Percentiles rank a stretch among this genome's conserved stretches.
phyloP scores from a whole-genome alignment of 768 basidiomycete species.

The Cyclocybe cylindracea region DNA sequence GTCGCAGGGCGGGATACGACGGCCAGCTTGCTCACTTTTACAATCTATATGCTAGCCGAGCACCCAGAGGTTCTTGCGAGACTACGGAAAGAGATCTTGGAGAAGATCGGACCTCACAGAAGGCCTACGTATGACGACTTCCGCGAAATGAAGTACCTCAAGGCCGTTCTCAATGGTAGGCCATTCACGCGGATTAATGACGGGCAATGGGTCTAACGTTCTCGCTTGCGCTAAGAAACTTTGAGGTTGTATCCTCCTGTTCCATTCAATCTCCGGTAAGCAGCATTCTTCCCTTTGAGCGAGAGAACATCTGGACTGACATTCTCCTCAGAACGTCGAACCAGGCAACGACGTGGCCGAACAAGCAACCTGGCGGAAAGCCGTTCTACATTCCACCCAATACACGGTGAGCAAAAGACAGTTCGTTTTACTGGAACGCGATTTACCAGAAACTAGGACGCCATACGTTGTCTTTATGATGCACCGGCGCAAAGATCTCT shows the following conservation, averaged over 20 bases:
- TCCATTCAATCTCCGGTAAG: too few species aligned
- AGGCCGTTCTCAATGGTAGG: too few species aligned
- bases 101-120: conserved; percentile 31
- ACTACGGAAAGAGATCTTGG: conserved; percentile 44
- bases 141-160: conserved; percentile 12
- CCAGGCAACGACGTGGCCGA: conserved; percentile 9
- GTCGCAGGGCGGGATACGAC: conserved; percentile 49
- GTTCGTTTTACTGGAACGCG: background rate
- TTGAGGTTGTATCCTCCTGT: too few species aligned
- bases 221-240: too few species aligned
- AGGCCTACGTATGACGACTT: conserved; percentile 40
- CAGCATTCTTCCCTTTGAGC: too few species aligned
- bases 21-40: conserved; percentile 43
- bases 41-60: conserved; percentile 45
- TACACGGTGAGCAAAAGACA: conserved; percentile 8
- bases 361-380: conserved; percentile 11
- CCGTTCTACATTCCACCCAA: conserved; percentile 18
- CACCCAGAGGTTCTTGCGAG: conserved; percentile 41
- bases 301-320: background rate
- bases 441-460: conserved; percentile 5
- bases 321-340: conserved; percentile 8
- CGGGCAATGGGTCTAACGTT: too few species aligned
- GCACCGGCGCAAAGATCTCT: conserved; percentile 61
- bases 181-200: too few species aligned
- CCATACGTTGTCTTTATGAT: conserved; percentile 51